Evolutionary conservation across 208 protist species (phyloP), one percentile per base, ranked within the genome.

Genomic region (Leishmania tarentolae): DNA sequence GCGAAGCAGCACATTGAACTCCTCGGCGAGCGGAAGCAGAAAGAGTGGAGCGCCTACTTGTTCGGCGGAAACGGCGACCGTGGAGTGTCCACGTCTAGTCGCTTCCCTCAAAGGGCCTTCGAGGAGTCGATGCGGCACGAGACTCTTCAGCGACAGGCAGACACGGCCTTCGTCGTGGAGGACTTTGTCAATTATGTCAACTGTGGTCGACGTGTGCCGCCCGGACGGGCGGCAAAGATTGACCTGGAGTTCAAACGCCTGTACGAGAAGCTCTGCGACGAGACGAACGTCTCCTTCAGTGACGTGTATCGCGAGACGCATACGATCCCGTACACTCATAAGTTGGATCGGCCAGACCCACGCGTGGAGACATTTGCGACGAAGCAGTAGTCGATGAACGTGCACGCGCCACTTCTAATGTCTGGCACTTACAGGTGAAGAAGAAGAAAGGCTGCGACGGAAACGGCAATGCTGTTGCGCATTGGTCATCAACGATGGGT

Each of bases 131-230:
- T 96, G 87, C 71, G 85, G 8, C 80, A 90, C 78, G 93, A 98
- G 80, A 13, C 71, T 3, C 78, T 88, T 24, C 93, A 98, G 80
- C 92, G 93, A 2, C 65, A 82, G 3, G 79, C 83, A 21, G 83
- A 88, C 46, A 87, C 86, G 15, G 87, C 92, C 9, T 98, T 91
- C 76, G 89, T 96, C 1, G 93, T 97, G 56, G 93, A 98, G 81
- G 95, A 98, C 72, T 97, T 95, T 81, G 95, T 96, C 42, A 98
- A 97, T 76, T 96, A 94, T 75, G 90, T 98, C 35, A 98, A 98
- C 83, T 94, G 90, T 50, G 95, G 93, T 1, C 91, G 95, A 5
- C 89, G 95, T 47, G 93, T 94, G 65, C 81, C 85, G 40, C 28
- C 78, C 4, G 77, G 87, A 13, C 82, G 92, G 0, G 86, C 90